A percentile compares a stretch with the other conserved stretches of the same genome.
phyloP scores from a whole-genome alignment of 2,329 filamentous ascomycete genomes.

The Sclerotinia subarctica region DNA sequence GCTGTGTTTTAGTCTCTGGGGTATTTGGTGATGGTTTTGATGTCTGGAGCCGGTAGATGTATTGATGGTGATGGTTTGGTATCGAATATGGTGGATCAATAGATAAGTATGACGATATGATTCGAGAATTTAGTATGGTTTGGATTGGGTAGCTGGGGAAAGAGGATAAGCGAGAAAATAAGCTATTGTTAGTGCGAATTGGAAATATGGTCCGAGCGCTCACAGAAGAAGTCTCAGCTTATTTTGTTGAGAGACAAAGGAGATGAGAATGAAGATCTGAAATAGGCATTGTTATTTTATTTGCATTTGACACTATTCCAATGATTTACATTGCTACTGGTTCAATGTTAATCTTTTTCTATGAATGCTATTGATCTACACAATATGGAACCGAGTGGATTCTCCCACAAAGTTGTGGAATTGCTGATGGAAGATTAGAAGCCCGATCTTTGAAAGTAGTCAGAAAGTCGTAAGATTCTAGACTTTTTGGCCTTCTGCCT shows the following conservation, averaged over 20 bases:
- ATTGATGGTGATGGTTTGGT: neutral
- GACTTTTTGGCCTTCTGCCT: neutral
- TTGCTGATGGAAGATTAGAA: neutral
- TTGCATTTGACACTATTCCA: neutral
- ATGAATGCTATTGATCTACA: neutral
- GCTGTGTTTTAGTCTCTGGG: neutral
- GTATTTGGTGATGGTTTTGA: constrained; percentile 17
- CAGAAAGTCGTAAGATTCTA: neutral
- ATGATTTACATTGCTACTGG: neutral
- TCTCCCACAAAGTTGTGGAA: neutral
- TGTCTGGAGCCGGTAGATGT: neutral
- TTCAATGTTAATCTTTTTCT: neutral
- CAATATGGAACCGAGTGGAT: neutral
- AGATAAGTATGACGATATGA: neutral
- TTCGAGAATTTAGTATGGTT: neutral
- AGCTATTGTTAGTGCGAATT: neutral
- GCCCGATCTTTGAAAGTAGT: neutral
- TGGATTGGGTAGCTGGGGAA: neutral
- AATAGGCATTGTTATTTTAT: neutral
- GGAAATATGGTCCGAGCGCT: neutral
- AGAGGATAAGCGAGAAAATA: neutral
- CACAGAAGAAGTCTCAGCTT: neutral
- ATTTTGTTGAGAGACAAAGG: constrained; percentile 8
- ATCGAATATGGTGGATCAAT: neutral
- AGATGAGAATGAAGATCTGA: neutral